Conservation (phyloP, 1,284 basidiomycete genomes). For the Apiotrichum veenhuisii region DNA sequence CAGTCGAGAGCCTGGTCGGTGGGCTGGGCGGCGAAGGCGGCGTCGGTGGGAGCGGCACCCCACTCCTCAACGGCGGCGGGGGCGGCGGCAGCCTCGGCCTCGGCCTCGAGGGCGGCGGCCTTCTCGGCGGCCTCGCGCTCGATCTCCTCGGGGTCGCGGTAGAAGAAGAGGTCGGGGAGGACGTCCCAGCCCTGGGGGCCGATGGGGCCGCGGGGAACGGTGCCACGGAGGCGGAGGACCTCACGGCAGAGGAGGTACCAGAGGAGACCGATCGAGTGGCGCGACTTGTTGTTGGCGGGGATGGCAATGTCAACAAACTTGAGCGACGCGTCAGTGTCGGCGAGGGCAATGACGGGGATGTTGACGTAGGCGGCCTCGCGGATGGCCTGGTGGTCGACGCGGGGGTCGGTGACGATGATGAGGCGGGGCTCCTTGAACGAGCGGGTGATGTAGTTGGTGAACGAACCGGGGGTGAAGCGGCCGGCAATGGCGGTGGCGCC, state of each 20-base stretch:
- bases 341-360: slow-evolving; percentile 98
- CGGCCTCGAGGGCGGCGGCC: slow-evolving; percentile 68
- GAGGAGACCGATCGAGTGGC: slow-evolving; percentile 92
- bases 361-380: slow-evolving; percentile 99
- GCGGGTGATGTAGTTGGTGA: slow-evolving; percentile 99
- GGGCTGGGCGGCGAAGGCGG: slow-evolving; percentile 74
- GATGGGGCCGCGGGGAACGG: slow-evolving; percentile 80
- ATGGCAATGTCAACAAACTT: slow-evolving; percentile 98
- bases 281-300: slow-evolving; percentile 98
- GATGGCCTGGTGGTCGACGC: slow-evolving; percentile 99
- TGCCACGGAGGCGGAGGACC: slow-evolving; percentile 90
- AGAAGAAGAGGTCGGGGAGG: slow-evolving; percentile 99
- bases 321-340: slow-evolving; percentile 95
- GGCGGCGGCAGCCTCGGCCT: slow-evolving; percentile 51
- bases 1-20: slow-evolving; percentile 75
- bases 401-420: slow-evolving; percentile 96
- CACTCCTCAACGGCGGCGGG: slow-evolving; percentile 67
- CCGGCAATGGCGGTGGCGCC: slow-evolving; percentile 98
- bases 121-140: slow-evolving; percentile 95
- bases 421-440: slow-evolving; percentile 99
- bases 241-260: slow-evolving; percentile 99
- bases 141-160: slow-evolving; percentile 98
- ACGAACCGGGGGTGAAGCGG: slow-evolving; percentile 97
- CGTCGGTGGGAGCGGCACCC: slow-evolving; percentile 63
- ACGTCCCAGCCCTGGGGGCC: slow-evolving; percentile 89